A percentile compares a stretch with the other conserved stretches of the same genome.
Evolutionary conservation across 805 yeast species (phyloP).

Genomic region (Lachancea meyersii): DNA sequence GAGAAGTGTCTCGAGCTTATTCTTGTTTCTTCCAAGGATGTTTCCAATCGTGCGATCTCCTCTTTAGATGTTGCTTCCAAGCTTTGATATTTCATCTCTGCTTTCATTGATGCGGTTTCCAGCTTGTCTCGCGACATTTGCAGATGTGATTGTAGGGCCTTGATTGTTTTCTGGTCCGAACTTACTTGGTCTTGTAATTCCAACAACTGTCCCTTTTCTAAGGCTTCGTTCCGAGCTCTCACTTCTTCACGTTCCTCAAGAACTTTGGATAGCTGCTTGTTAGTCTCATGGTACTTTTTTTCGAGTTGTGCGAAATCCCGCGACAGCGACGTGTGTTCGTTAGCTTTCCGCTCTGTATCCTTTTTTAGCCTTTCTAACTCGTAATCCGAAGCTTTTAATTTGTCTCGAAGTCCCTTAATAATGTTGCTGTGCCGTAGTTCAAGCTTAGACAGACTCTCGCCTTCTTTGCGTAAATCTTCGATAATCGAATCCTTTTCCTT

Average conservation of each 20-base stretch:
- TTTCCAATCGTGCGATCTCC: slow-evolving; percentile 58
- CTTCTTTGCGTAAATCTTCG: slow-evolving; percentile 64
- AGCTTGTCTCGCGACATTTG: slow-evolving; percentile 31
- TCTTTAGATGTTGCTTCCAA: slow-evolving; percentile 30
- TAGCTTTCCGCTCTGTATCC: background rate
- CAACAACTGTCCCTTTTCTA: background rate
- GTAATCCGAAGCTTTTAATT: slow-evolving; percentile 19
- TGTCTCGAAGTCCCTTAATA: slow-evolving; percentile 54
- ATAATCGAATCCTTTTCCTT: slow-evolving; percentile 50
- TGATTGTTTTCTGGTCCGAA: slow-evolving; percentile 26
- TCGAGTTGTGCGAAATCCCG: slow-evolving; percentile 20
- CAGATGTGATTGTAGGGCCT: slow-evolving; percentile 5
- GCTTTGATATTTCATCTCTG: slow-evolving; percentile 21
- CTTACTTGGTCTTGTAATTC: slow-evolving; percentile 18
- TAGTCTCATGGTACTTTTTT: slow-evolving; percentile 27
- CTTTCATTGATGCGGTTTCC: slow-evolving; percentile 14
- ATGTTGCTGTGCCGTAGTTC: slow-evolving; percentile 65
- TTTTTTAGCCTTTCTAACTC: slow-evolving; percentile 24
- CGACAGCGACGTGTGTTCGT: background rate
- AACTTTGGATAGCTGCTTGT: slow-evolving; percentile 18
- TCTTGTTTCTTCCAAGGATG: slow-evolving; percentile 62
- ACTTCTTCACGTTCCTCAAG: slow-evolving; percentile 1
- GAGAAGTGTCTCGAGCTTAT: slow-evolving; percentile 20
- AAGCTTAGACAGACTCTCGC: slow-evolving; percentile 60
- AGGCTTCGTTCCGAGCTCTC: background rate